A percentile compares a stretch with the other conserved stretches of the same genome.
Evolutionary conservation across 2,329 filamentous ascomycete species (phyloP).

Genomic region (Fusarium ambrosium): DNA sequence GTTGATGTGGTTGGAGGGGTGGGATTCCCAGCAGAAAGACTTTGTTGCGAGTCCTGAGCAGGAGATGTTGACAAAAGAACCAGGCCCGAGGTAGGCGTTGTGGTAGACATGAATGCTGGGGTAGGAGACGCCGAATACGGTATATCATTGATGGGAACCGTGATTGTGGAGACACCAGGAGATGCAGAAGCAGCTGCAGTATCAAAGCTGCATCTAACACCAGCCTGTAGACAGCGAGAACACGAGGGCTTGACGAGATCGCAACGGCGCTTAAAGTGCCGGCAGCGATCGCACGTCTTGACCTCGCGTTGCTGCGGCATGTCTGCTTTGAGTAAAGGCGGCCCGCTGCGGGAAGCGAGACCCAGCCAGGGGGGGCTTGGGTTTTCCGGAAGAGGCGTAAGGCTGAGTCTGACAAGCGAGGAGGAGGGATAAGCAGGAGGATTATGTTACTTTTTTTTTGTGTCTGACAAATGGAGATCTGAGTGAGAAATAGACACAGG

Average conservation of each 20-base stretch:
- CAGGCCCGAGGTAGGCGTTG: neutral
- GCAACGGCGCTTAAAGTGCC: constrained; percentile 54
- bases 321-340: constrained; percentile 20
- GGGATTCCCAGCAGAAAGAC: constrained; percentile 40
- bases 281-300: constrained; percentile 54
- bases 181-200: constrained; percentile 26
- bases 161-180: constrained; percentile 25
- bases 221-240: constrained; percentile 51
- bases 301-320: constrained; percentile 53
- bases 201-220: constrained; percentile 52
- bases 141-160: constrained; percentile 19
- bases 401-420: neutral
- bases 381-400: neutral
- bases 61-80: constrained; percentile 27
- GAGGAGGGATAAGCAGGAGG: neutral
- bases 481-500: neutral
- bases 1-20: constrained; percentile 49
- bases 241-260: constrained; percentile 53
- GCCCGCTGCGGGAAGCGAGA: constrained; percentile 27
- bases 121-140: neutral
- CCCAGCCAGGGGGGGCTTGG: neutral
- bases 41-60: constrained; percentile 26
- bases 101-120: constrained; percentile 4
- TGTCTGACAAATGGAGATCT: neutral
- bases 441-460: neutral